A percentile compares a stretch with the other conserved stretches of the same genome.
Conservation (phyloP, 2,329 filamentous ascomycete genomes). For the Nemania sp. region DNA sequence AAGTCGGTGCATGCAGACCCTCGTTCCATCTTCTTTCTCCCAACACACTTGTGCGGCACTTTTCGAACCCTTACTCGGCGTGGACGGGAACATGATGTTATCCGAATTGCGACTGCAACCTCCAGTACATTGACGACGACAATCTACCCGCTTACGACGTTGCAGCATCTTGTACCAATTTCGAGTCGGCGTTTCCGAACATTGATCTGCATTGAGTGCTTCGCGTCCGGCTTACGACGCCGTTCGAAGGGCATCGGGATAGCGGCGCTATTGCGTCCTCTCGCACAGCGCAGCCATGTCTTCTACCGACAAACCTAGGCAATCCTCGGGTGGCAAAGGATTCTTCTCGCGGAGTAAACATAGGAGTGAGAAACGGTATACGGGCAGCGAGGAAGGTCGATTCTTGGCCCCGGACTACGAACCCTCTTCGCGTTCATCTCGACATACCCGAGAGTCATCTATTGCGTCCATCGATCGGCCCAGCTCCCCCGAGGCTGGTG, state of each 20-base stretch:
- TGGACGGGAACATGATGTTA: constrained; percentile 47
- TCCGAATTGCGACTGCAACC: constrained; percentile 46
- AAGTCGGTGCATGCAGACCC: constrained; percentile 36
- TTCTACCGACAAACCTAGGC: constrained; percentile 76
- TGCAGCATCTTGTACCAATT: constrained; percentile 12
- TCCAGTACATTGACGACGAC: constrained; percentile 46
- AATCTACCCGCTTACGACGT: constrained; percentile 25
- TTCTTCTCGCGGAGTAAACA: constrained; percentile 92
- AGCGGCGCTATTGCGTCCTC: constrained; percentile 36
- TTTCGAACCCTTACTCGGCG: constrained; percentile 26
- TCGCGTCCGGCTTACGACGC: constrained; percentile 25
- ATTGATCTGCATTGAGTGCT: constrained; percentile 25
- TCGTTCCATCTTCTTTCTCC: constrained; percentile 29
- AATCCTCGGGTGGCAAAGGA: constrained; percentile 73
- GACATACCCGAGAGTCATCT: constrained; percentile 76
- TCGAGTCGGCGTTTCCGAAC: constrained; percentile 14
- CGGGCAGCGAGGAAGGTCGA: constrained; percentile 62
- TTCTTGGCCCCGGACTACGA: constrained; percentile 63
- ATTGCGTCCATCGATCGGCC: constrained; percentile 72
- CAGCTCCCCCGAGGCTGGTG: constrained; percentile 64
- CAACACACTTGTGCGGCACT: constrained; percentile 32
- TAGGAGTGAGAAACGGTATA: constrained; percentile 68
- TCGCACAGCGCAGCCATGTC: constrained; percentile 51
- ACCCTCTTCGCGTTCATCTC: constrained; percentile 70
- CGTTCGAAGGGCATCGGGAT: constrained; percentile 32